Conservation (phyloP, 2,329 filamentous ascomycete genomes). For the Rutstroemia sydowiana region DNA sequence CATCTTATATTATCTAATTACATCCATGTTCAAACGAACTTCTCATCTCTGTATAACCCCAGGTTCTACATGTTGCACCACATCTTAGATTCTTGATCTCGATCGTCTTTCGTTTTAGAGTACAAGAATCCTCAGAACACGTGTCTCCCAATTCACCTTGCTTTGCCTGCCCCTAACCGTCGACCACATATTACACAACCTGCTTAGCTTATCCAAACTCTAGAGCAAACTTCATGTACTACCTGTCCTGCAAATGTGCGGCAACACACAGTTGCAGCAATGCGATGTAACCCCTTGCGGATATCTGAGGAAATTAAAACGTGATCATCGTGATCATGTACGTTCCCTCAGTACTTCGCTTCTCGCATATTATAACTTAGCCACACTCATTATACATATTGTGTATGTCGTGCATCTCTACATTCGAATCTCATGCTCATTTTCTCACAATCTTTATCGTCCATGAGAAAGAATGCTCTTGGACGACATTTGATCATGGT, state of each 20-base stretch:
- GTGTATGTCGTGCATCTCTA: background rate
- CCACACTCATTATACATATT: slow-evolving; percentile 1
- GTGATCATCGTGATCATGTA: slow-evolving; percentile 10
- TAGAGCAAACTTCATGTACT: slow-evolving; percentile 7
- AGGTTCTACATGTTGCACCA: background rate
- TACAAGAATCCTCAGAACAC: slow-evolving; percentile 3
- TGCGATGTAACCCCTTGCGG: background rate
- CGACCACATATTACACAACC: background rate
- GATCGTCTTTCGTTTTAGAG: background rate
- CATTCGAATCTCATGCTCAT: background rate
- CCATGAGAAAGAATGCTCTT: background rate
- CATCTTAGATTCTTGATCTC: background rate
- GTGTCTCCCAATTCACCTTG: slow-evolving; percentile 7
- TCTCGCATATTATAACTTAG: background rate
- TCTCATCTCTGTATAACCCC: background rate
- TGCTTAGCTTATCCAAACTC: background rate
- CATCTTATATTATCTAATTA: background rate
- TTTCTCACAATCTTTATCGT: background rate
- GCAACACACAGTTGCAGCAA: background rate
- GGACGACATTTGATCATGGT: background rate
- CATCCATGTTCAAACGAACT: background rate
- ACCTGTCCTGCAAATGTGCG: background rate
- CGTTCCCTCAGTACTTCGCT: slow-evolving; percentile 2
- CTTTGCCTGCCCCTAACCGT: slow-evolving; percentile 8
- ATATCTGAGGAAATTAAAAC: background rate